A percentile compares a stretch with the other conserved stretches of the same genome.
Conservation (phyloP, 2,329 filamentous ascomycete genomes). For the Neurospora sp. region DNA sequence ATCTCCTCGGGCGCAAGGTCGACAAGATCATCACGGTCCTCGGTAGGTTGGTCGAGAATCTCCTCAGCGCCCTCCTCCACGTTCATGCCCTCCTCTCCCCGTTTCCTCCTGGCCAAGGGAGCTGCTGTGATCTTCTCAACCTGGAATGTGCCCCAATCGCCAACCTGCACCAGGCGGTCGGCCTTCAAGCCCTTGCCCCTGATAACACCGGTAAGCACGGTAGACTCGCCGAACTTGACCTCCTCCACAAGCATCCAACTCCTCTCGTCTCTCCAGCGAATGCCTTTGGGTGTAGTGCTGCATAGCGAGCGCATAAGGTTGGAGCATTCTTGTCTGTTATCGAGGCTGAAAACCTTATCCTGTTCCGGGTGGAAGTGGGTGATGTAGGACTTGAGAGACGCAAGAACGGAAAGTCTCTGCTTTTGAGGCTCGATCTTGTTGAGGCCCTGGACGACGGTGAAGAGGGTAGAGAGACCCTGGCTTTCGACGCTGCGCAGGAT, state of each 20-base stretch:
- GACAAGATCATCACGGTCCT: slow-evolving; percentile 73
- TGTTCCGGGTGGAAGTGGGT: slow-evolving; percentile 89
- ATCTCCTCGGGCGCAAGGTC: slow-evolving; percentile 81
- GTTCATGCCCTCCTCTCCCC: slow-evolving; percentile 53
- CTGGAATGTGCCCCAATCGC: slow-evolving; percentile 90
- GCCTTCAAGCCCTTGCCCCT: slow-evolving; percentile 81
- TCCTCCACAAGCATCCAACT: slow-evolving; percentile 93
- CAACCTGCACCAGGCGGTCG: slow-evolving; percentile 81
- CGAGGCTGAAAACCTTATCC: slow-evolving; percentile 83
- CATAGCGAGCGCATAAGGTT: slow-evolving; percentile 88
- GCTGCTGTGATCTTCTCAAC: slow-evolving; percentile 80
- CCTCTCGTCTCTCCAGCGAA: slow-evolving; percentile 90
- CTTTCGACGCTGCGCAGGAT: slow-evolving; percentile 82
- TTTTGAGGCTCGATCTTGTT: slow-evolving; percentile 73
- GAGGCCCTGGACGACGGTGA: slow-evolving; percentile 73
- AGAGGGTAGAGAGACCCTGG: slow-evolving; percentile 88
- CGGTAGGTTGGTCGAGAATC: slow-evolving; percentile 60
- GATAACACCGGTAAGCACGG: slow-evolving; percentile 74
- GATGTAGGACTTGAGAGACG: slow-evolving; percentile 85
- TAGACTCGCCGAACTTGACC: slow-evolving; percentile 61
- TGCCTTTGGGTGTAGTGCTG: slow-evolving; percentile 83
- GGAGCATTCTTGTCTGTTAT: slow-evolving; percentile 80
- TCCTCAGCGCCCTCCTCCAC: slow-evolving; percentile 51
- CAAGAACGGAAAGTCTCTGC: slow-evolving; percentile 62
- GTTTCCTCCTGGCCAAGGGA: slow-evolving; percentile 52